Percentiles rank a stretch among this genome's conserved stretches.
These are phyloP conservation scores for Exophiala phaeomuriformis DNA, from an alignment of 2,329 filamentous ascomycete species.

Conservation along the genomic window DNA sequence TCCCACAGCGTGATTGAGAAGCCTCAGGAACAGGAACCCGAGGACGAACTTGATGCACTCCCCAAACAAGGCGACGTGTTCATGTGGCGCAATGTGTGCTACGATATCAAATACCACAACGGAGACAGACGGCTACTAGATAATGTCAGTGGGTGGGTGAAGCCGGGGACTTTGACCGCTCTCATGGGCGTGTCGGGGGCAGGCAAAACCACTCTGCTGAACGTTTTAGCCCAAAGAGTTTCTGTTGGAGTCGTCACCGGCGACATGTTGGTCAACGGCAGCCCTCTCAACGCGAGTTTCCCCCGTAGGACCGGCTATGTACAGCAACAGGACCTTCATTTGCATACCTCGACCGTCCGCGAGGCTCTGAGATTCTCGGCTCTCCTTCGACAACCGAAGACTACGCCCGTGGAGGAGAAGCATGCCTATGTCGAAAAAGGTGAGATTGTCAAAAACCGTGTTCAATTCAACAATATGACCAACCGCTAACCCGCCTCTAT, in stretches of 20 bases:
- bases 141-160: constrained; percentile 48
- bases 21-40: not conserved
- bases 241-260: constrained; percentile 57
- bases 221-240: constrained; percentile 51
- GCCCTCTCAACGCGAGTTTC: constrained; percentile 49
- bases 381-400: constrained; percentile 69
- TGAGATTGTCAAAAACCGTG: not conserved
- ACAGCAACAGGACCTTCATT: constrained; percentile 61
- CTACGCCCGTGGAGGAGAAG: constrained; percentile 66
- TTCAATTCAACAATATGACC: too few relatives aligned
- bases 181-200: constrained; percentile 57
- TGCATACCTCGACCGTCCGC: constrained; percentile 56
- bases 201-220: constrained; percentile 54
- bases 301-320: constrained; percentile 61
- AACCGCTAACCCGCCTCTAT: not conserved
- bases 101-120: constrained; percentile 41
- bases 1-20: not conserved
- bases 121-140: constrained; percentile 47
- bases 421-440: constrained; percentile 76
- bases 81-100: constrained; percentile 49
- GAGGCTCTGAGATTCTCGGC: constrained; percentile 65
- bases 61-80: constrained; percentile 36
- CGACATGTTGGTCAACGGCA: constrained; percentile 59
- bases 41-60: constrained; percentile 14
- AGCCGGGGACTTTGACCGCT: constrained; percentile 48